These are phyloP conservation scores for Penicillium concentricum DNA, from an alignment of 2,329 filamentous ascomycete genomes.

Conservation along the genomic window DNA sequence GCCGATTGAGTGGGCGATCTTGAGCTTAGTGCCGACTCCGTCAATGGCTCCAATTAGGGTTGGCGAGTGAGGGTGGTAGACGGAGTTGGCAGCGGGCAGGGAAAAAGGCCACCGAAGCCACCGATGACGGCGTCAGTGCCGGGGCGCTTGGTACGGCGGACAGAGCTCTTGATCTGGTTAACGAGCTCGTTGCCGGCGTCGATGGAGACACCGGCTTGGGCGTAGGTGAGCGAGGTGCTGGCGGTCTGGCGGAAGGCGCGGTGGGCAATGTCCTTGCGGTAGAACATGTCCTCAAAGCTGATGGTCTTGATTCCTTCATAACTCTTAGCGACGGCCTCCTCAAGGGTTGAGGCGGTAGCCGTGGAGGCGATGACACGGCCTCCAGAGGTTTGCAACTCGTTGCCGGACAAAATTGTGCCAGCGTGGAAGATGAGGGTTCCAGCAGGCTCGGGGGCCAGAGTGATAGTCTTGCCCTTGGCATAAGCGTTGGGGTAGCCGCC, in stretches of 20 bases:
- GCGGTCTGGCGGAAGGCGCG: conserved; percentile 51
- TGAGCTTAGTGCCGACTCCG: conserved; percentile 94
- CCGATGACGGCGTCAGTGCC: conserved; percentile 93
- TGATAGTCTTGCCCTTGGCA: conserved; percentile 70
- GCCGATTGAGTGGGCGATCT: conserved; percentile 84
- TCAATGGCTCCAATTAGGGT: conserved; percentile 93
- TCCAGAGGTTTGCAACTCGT: conserved; percentile 72
- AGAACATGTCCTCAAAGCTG: conserved; percentile 86
- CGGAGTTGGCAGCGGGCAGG: conserved; percentile 63
- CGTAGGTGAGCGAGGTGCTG: conserved; percentile 70
- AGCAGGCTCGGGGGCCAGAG: conserved; percentile 53
- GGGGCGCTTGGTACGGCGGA: conserved; percentile 78
- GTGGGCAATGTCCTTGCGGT: conserved; percentile 87
- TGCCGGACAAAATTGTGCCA: conserved; percentile 67
- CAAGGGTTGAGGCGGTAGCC: conserved; percentile 70
- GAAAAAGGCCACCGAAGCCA: conserved; percentile 91
- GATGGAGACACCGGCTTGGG: conserved; percentile 88
- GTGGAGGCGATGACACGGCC: conserved; percentile 94
- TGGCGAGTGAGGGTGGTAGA: conserved; percentile 72
- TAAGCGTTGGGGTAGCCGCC: conserved; percentile 88
- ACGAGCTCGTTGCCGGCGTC: conserved; percentile 93
- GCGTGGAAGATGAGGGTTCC: conserved; percentile 85
- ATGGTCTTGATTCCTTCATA: conserved; percentile 80
- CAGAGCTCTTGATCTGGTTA: conserved; percentile 83
- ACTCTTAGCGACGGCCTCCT: conserved; percentile 81